These are phyloP conservation scores for Carex myosuroides DNA, from an alignment of 176 grass and related monocot genomes.

Conservation along the genomic window DNA sequence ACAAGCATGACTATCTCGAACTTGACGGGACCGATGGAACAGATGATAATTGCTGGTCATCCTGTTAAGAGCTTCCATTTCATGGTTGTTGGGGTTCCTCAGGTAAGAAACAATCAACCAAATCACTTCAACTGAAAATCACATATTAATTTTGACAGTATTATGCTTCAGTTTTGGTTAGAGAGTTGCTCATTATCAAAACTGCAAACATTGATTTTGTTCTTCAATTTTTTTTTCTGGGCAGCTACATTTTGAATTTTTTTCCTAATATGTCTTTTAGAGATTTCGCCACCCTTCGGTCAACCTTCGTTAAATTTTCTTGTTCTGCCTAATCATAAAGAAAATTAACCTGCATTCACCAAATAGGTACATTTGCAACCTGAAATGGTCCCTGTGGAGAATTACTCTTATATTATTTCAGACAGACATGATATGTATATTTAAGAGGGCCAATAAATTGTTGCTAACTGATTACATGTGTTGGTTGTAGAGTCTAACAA, in stretches of 20 bases:
- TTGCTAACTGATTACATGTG: background rate
- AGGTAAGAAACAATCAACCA: slow-evolving; percentile 7
- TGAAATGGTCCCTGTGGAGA: background rate
- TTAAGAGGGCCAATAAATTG: background rate
- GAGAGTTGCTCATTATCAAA: background rate
- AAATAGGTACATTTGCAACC: background rate
- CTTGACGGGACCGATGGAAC: slow-evolving; percentile 28
- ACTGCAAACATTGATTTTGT: background rate
- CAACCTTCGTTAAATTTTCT: background rate
- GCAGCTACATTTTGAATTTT: background rate
- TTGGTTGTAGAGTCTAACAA: slow-evolving; percentile 22
- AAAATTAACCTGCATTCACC: background rate
- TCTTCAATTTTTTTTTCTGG: background rate
- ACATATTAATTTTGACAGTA: background rate
- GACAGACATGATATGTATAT: background rate
- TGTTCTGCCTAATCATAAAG: background rate
- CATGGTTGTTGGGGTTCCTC: slow-evolving; percentile 28
- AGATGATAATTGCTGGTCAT: slow-evolving; percentile 33
- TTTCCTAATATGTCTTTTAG: background rate
- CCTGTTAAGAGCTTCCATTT: slow-evolving; percentile 32
- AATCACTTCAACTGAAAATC: background rate
- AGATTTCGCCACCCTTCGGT: background rate
- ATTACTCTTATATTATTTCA: background rate
- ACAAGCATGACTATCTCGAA: slow-evolving; percentile 38
- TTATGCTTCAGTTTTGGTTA: background rate